Evolutionary conservation across 1,284 basidiomycete species (phyloP), one percentile per base, ranked within the genome.

Genomic region (Trichosporon sp.): DNA sequence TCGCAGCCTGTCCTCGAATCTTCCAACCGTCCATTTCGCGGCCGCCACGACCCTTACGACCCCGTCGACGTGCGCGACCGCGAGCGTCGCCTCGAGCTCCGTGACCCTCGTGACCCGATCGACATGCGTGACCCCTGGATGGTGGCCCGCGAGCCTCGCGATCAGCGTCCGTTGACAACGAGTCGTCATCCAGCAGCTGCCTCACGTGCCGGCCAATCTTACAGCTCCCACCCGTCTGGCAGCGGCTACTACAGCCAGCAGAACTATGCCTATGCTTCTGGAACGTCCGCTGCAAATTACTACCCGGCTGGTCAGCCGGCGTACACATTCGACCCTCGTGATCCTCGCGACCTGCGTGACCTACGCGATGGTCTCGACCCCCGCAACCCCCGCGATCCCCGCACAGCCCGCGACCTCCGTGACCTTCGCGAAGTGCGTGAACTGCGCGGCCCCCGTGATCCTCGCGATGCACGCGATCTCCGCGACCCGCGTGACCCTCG

Each of bases 371-470:
- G 31, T 6, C 54, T 12, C 1, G 67, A 63, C 31, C n/a, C 21
- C 16, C 68, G 64, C 35, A 64, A 66, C 6, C 68, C 26, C 32
- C 48, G 67, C 31, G 48, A 65, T 35, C 5, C 26, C 6, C 68
- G 48, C 35, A 43, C 51, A 63, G 12, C n/a, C 26, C 54, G 65
- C 8, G 69, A 70, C 14, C 43, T 43, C 6, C 54, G 14, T 26
- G 32, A n/a, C 16, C 59, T 12, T 12, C 54, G 21, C 16, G 56
- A 61, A 4, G 31, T 31, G 4, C 54, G 26, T 3, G 67, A 64
- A 21, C n/a, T 31, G 11, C n/a, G 68, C 37, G 48, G 56, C 61
- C 21, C 59, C 7, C 46, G 61, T 19, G 38, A 70, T 54, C 40
- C n/a, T 38, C 37, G 26, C 7, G 65, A 66, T 2, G 31, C 21